Conservation (phyloP, 2,329 filamentous ascomycete genomes). For the Paracoccidioides lutzii region DNA sequence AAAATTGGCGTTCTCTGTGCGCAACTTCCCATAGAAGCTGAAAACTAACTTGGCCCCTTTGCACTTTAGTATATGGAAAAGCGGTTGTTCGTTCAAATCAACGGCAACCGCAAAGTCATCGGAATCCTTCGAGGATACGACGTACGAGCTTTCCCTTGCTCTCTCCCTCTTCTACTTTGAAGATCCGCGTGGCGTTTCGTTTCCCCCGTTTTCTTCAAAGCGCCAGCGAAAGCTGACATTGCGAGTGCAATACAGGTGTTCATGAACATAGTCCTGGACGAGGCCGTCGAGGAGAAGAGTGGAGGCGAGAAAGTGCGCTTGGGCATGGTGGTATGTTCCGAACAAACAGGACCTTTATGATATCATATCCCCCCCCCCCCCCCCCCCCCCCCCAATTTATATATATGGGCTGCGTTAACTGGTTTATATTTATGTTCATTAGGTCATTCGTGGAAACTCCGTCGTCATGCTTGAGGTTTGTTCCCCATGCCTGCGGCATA, state of each 20-base stretch:
- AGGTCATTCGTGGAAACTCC: slow-evolving; percentile 95
- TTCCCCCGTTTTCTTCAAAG: neutral
- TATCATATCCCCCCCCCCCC: no score
- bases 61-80: slow-evolving; percentile 85
- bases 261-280: slow-evolving; percentile 94
- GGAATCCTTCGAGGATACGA: slow-evolving; percentile 91
- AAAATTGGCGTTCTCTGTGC: slow-evolving; percentile 1
- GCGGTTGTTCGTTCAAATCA: slow-evolving; percentile 92
- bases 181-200: neutral
- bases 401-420: neutral
- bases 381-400: no score
- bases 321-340: slow-evolving; percentile 70
- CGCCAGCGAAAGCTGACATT: neutral
- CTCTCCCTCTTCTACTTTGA: neutral
- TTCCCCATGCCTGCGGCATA: neutral
- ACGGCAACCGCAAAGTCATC: slow-evolving; percentile 94
- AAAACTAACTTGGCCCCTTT: slow-evolving; percentile 5
- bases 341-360: slow-evolving; percentile 12
- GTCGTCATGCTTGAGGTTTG: slow-evolving; percentile 87
- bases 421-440: neutral
- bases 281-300: slow-evolving; percentile 87
- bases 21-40: neutral
- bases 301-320: slow-evolving; percentile 80
- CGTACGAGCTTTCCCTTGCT: slow-evolving; percentile 42
- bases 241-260: slow-evolving; percentile 58